Base-by-base conservation (phyloP, 1,284 basidiomycete species). In the Marasmius fiardii region DNA sequence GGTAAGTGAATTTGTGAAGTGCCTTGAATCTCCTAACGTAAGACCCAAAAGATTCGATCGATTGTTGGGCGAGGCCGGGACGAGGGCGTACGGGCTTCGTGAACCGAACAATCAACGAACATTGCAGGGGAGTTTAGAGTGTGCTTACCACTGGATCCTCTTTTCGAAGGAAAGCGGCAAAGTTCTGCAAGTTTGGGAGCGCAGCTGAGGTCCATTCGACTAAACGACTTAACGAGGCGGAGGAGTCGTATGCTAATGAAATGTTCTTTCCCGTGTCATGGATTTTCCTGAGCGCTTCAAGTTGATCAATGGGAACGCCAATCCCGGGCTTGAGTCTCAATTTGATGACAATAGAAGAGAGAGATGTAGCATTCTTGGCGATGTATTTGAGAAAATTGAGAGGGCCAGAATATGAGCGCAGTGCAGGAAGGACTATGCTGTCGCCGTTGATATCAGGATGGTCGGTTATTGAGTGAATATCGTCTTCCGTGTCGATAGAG, bases 331-430 rank as follows among this genome's bases (percentile, higher is more conserved):
- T 31, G n/a, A 49, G 4, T 14, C n/a, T 49, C 24, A 49, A 16
- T 20, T 49, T 49, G 28, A 49, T 33, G 26, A 49, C 12, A n/a
- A 49, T 33, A 7, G 47, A 49, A 6, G 24, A 26, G 23, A 49
- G 26, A 16, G 47, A 26, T n/a, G 28, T 31, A 16, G 47, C 47
- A 49, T 33, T 33, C 7, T 18, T 31, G 26, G 47, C 47, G 16
- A 49, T 31, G 28, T 31, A 31, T 14, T 49, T 31, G 6, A 49
- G 26, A 16, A 49, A 49, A 20, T 49, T 49, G 47, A 49, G 47
- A 33, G 47, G 47, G 31, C 47, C 47, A 28, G 47, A 49, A 49
- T 49, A 49, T 20, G 47, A 49, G 14, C 28, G 24, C 26, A 49
- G 18, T 7, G 28, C 28, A 28, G 14, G 7, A 6, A 49, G 47